Percentiles rank a stretch among this genome's conserved stretches.
These are phyloP conservation scores for Zygnema cylindricum DNA, from an alignment of 139 green algal genomes.

Conservation along the genomic window DNA sequence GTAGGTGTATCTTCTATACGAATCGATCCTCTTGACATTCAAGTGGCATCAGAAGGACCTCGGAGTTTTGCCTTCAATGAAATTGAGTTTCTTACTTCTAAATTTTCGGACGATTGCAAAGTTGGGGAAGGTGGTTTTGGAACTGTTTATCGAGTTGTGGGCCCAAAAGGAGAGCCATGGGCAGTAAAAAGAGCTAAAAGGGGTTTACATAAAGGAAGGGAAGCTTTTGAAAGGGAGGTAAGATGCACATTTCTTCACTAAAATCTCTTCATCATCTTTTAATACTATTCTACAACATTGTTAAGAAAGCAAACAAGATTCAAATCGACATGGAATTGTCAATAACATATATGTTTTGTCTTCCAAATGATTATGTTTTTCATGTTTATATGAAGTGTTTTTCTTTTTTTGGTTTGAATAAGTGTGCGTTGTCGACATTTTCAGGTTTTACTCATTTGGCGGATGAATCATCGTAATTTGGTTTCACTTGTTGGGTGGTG, in stretches of 20 bases:
- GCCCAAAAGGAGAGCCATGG: slow-evolving; percentile 4
- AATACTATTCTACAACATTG: no score
- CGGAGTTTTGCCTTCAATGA: not conserved
- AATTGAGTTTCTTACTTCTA: not conserved
- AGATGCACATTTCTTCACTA: no score
- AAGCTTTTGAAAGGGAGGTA: not conserved
- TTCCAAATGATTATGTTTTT: no score
- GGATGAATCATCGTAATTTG: slow-evolving; percentile 40
- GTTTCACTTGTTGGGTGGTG: slow-evolving; percentile 41
- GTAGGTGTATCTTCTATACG: not conserved
- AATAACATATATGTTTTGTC: no score
- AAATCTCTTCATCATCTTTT: no score
- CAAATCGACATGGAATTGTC: no score
- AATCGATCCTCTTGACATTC: not conserved
- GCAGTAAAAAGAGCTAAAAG: slow-evolving; percentile 26
- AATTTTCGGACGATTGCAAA: slow-evolving; percentile 22
- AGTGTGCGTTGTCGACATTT: no score
- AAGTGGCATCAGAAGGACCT: not conserved
- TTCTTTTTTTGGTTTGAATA: no score
- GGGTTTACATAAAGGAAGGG: not conserved
- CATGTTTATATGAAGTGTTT: no score
- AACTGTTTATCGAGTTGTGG: slow-evolving; percentile 11
- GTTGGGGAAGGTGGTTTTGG: slow-evolving; percentile 29
- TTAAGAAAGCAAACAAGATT: no score
- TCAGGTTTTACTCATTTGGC: slow-evolving; percentile 36